phyloP scores from a whole-genome alignment of 2,329 filamentous ascomycete genomes.

The Leptographium flavum region DNA sequence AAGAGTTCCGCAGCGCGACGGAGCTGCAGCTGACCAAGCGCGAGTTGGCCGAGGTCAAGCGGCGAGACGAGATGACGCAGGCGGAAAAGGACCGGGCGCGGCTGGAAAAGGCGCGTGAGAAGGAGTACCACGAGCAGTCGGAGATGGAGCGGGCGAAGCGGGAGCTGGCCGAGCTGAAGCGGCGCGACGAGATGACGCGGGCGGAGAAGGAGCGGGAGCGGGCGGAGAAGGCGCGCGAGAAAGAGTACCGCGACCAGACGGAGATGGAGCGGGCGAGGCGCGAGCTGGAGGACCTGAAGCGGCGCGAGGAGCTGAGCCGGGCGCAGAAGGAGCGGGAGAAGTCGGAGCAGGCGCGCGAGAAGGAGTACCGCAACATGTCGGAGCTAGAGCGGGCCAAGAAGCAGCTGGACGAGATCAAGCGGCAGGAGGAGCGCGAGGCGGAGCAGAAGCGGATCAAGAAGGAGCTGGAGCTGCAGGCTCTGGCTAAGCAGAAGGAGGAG shows the following conservation, averaged over 20 bases:
- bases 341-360: constrained; percentile 18
- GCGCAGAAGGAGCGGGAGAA: constrained; percentile 17
- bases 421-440: constrained; percentile 30
- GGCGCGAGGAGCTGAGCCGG: constrained; percentile 20
- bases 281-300: constrained; percentile 24
- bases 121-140: constrained; percentile 33
- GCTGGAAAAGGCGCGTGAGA: constrained; percentile 26
- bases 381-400: constrained; percentile 33
- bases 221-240: constrained; percentile 28
- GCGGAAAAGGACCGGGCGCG: constrained; percentile 34
- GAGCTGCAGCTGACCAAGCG: constrained; percentile 30
- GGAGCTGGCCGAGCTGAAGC: constrained; percentile 27
- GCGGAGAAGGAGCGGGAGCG: constrained; percentile 35
- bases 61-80: constrained; percentile 30
- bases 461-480: constrained; percentile 33
- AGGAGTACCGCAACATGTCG: constrained; percentile 33
- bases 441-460: constrained; percentile 37
- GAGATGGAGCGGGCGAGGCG: constrained; percentile 22
- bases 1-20: constrained; percentile 33
- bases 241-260: constrained; percentile 27
- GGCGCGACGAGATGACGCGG: constrained; percentile 31
- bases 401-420: constrained; percentile 27
- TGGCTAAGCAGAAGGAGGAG: constrained; percentile 29
- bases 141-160: constrained; percentile 33
- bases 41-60: constrained; percentile 27